Evolutionary conservation across 257 asterid species (phyloP), one percentile per base, ranked within the genome.

Genomic region (Nemophila menziesii): DNA sequence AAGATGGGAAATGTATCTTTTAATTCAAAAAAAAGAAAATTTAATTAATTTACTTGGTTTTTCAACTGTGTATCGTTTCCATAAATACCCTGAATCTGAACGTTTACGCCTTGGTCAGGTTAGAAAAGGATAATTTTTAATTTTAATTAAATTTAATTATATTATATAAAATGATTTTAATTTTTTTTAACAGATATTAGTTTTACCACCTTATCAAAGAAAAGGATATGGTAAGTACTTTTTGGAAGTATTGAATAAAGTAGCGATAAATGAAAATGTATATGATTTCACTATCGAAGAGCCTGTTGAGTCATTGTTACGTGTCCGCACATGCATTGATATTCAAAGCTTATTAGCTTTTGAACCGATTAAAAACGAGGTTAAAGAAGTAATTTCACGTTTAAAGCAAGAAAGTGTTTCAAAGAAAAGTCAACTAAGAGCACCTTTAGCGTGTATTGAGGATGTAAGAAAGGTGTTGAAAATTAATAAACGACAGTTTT

Each of bases 51-150:
- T 81, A 61, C 71, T 90, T 48, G 93, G 94, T 48, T 90, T 90
- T 72, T 82, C 94, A 24, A 86, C 93, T 39, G 89, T 81, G 60
- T 90, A 85, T 62, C 92, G 84, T 37, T 90, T 85, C 56, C 65
- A 69, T 55, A 66, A 73, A 52, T 85, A 81, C 54, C 94, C 96
- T 37, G 74, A 68, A 26, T 41, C 77, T 53, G 44, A 23, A 56
- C 80, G 99, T 22, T 62, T 90, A 65, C 81, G 96, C 10, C 89
- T 90, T 67, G 99, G 96, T 53, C 96, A 90, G 99, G 99, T 90
- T 37, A 42, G 54, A 29, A 2, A 3, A 29, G 36, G 36, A 24
- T 29, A 7, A 29, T 29, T 29, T 13, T 13, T 7, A 9, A n/a
- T n/a, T n/a, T n/a, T n/a, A n/a, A n/a, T n/a, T n/a, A 43, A 22